Evolutionary conservation across 2,329 filamentous ascomycete species (phyloP).

Genomic region (Ilyonectria sp.): DNA sequence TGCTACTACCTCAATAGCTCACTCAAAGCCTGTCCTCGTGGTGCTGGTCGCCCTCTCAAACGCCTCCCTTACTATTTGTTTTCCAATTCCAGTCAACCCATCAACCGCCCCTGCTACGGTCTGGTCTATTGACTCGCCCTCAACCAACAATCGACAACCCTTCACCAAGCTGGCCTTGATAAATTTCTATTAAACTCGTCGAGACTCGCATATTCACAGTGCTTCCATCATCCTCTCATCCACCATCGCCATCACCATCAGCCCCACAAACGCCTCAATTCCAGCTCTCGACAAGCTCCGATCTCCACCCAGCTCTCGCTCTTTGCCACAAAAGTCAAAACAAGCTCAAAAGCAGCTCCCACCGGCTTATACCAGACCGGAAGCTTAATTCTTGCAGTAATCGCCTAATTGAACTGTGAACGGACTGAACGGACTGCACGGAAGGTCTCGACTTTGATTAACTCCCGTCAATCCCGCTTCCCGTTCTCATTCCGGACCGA

Average conservation of each 20-base stretch:
- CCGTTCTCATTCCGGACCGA: conserved; percentile 26
- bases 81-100: conserved; percentile 42
- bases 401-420: conserved; percentile 11
- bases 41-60: conserved; percentile 41
- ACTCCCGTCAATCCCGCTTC: conserved; percentile 12
- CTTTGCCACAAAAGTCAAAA: conserved; percentile 14
- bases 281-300: conserved; percentile 11
- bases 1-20: conserved; percentile 29
- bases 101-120: conserved; percentile 21
- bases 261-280: conserved; percentile 31
- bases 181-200: conserved; percentile 27
- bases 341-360: conserved; percentile 11
- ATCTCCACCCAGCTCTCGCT: conserved; percentile 8
- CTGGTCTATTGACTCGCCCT: conserved; percentile 27
- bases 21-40: conserved; percentile 24
- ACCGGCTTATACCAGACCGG: conserved; percentile 18
- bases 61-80: conserved; percentile 45
- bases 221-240: conserved; percentile 8
- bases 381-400: conserved; percentile 24
- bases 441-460: conserved; percentile 33
- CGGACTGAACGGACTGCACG: conserved; percentile 26
- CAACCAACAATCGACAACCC: conserved; percentile 39
- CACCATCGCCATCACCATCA: conserved; percentile 17
- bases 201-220: conserved; percentile 1
- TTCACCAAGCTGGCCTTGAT: conserved; percentile 47